Base-by-base conservation (phyloP, 176 grass and related monocot species). In the Saccharum spontaneum region DNA sequence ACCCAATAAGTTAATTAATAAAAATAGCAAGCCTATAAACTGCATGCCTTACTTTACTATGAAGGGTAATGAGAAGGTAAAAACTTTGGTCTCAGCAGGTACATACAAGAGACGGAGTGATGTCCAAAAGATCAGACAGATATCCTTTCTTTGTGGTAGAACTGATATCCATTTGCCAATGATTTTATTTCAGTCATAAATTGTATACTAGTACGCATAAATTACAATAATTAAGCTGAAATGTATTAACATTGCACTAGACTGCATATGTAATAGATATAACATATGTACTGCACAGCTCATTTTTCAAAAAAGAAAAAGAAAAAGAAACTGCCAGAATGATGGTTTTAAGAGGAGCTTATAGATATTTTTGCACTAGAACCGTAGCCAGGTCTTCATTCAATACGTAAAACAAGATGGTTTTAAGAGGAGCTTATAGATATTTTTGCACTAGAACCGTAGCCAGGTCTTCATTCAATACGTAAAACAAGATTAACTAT, bases 401-500 rank as follows among this genome's bases (percentile, higher is more conserved):
- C 33, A 59, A 80, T 37, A 37, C 33, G 16, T 36, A 59, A 73
- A 75, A 31, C 70, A 73, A 65, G 59, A 57, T 22, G 43, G 52
- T 62, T 50, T 43, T 64, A 48, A 9, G 37, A 79, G 30, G 30
- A 73, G 43, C 38, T 61, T 9, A 18, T 8, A 52, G 15, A 50
- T 9, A 16, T 20, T 65, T 46, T 71, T 23, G 31, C 60, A 30
- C 45, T 11, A 13, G 33, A 69, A 75, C 4, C 39, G 14, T 41
- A 55, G 37, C 17, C 12, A 82, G 60, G 80, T 44, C 12, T 76
- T 38, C 46, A 88, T 14, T 43, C 33, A 59, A 80, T 37, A 37
- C 33, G 16, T 36, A 59, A 73, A 75, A 31, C 70, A 73, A 65
- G 59, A 57, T 22, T 7, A 84, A 84, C 8, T 78, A 54, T 34